Percentiles rank a stretch among this genome's conserved stretches.
Conservation (phyloP, 2,329 filamentous ascomycete species). For the Zymoseptoria pseudotritici region DNA sequence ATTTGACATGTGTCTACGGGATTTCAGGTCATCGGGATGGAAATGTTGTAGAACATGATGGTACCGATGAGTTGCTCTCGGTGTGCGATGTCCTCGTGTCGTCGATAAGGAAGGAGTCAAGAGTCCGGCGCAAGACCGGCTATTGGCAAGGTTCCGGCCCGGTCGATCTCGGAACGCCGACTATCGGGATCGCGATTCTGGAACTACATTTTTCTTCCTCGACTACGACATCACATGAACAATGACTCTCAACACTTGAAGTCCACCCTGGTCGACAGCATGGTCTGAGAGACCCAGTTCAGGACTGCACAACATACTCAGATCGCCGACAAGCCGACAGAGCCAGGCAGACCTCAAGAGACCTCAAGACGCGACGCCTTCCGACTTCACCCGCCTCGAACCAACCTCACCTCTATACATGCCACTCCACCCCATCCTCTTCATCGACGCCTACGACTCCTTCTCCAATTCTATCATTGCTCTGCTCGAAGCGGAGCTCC, state of each 20-base stretch:
- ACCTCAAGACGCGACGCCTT: conserved; percentile 6
- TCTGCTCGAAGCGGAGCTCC: conserved; percentile 63
- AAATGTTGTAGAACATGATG: no score
- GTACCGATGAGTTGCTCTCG: no score
- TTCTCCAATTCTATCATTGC: conserved; percentile 93
- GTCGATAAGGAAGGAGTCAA: neutral
- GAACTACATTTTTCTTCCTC: no score
- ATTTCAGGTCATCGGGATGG: no score
- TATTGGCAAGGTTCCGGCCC: neutral
- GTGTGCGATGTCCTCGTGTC: no score
- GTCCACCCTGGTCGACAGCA: neutral
- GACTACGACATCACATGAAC: neutral
- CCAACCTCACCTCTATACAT: conserved; percentile 10
- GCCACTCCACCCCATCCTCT: conserved; percentile 51
- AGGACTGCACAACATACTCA: neutral
- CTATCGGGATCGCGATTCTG: no score
- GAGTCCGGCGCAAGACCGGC: neutral
- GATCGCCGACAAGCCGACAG: neutral
- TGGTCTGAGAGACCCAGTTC: neutral
- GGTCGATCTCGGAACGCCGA: neutral
- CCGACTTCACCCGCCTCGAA: neutral
- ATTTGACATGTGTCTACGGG: no score
- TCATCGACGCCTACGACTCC: conserved; percentile 93
- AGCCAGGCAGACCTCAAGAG: conserved; percentile 2
- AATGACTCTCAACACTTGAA: neutral